Conservation (phyloP, 768 basidiomycete species). For the Mycena albidolilacea region DNA sequence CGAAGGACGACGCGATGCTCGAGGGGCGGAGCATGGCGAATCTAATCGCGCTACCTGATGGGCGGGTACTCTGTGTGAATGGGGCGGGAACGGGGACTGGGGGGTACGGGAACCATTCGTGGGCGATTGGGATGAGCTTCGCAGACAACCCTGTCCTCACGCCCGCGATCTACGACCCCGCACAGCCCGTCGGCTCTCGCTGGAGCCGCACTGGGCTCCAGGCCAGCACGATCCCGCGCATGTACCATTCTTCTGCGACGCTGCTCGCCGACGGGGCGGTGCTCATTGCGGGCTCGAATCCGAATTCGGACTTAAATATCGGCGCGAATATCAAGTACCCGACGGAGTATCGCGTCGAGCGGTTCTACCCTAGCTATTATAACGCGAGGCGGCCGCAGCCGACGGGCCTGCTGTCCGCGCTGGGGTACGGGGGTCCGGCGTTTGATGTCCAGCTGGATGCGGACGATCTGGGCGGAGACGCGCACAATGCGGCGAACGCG, state of each 20-base stretch:
- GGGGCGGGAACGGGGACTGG: conserved; percentile 80
- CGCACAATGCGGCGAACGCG: conserved; percentile 65
- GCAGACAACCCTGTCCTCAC: conserved; percentile 72
- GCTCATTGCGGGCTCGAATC: conserved; percentile 85
- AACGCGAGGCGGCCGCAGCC: conserved; percentile 74
- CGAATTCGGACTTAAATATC: conserved; percentile 77
- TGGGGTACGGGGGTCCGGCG: conserved; percentile 82
- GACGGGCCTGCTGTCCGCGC: conserved; percentile 63
- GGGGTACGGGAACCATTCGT: conserved; percentile 72
- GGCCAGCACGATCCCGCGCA: conserved; percentile 74
- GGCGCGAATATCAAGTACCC: conserved; percentile 66
- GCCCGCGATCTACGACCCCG: conserved; percentile 79
- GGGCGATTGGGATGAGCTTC: conserved; percentile 75
- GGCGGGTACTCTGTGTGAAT: conserved; percentile 76
- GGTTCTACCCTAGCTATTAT: conserved; percentile 83
- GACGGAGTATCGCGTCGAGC: conserved; percentile 85
- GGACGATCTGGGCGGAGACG: conserved; percentile 68
- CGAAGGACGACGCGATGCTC: conserved; percentile 78
- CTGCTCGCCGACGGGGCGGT: conserved; percentile 82
- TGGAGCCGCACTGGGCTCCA: conserved; percentile 79
- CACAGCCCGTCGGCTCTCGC: conserved; percentile 67
- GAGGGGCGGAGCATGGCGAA: conserved; percentile 82
- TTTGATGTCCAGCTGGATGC: conserved; percentile 76
- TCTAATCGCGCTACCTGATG: conserved; percentile 78
- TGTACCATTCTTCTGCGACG: conserved; percentile 86